Percentiles rank a stretch among this genome's conserved stretches.
phyloP scores from a whole-genome alignment of 2,329 filamentous ascomycete species.

The Colletotrichum tropicicola region DNA sequence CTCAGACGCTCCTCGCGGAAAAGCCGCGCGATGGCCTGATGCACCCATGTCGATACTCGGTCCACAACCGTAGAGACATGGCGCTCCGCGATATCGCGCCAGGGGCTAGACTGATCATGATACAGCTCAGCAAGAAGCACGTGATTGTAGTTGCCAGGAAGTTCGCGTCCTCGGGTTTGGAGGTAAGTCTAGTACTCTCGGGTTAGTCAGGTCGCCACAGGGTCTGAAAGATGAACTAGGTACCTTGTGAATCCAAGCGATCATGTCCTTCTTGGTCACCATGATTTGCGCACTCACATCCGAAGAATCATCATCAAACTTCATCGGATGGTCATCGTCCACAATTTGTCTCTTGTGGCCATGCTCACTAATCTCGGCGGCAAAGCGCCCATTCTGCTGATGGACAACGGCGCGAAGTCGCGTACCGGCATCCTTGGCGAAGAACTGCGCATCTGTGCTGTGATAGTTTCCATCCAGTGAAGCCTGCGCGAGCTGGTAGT shows the following conservation, averaged over 20 bases:
- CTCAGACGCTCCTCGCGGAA: constrained; percentile 6
- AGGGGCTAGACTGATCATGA: constrained; percentile 63
- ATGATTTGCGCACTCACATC: constrained; percentile 31
- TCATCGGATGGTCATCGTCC: constrained; percentile 3
- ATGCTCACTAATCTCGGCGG: constrained; percentile 46
- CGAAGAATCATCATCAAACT: constrained; percentile 20
- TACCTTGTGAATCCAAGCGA: neutral
- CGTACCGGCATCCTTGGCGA: constrained; percentile 50
- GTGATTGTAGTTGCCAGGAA: constrained; percentile 69
- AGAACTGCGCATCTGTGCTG: constrained; percentile 53
- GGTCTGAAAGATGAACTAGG: constrained; percentile 31
- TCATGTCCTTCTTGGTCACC: neutral
- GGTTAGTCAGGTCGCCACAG: constrained; percentile 35
- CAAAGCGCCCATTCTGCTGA: constrained; percentile 57
- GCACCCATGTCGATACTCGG: neutral
- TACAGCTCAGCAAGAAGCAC: constrained; percentile 68
- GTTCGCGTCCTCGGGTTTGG: constrained; percentile 49
- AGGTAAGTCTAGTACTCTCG: neutral
- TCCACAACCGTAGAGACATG: neutral
- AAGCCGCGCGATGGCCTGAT: neutral
- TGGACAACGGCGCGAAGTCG: constrained; percentile 65
- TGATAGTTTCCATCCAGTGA: constrained; percentile 61
- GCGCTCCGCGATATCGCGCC: constrained; percentile 42
- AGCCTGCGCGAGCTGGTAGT: constrained; percentile 52
- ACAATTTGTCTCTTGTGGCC: constrained; percentile 52